Evolutionary conservation across 441 rosid species (phyloP).

Genomic region (Pelargonium citronellum): DNA sequence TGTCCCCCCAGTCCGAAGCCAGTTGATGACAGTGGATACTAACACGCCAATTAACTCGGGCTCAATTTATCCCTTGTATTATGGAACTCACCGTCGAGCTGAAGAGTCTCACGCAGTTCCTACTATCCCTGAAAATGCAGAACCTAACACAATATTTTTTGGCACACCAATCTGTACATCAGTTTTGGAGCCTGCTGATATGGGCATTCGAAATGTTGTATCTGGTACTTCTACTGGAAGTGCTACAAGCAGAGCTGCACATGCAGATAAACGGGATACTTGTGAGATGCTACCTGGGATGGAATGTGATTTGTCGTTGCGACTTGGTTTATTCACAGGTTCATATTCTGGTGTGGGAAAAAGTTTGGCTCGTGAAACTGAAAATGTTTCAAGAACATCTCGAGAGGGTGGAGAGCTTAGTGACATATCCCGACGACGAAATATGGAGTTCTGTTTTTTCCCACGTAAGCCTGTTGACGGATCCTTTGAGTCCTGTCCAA

Average conservation of each 20-base stretch:
- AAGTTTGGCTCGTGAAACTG: slow-evolving; percentile 16
- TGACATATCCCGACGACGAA: slow-evolving; percentile 20
- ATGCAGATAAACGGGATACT: slow-evolving; percentile 19
- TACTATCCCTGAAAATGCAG: slow-evolving; percentile 23
- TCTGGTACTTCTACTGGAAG: not conserved
- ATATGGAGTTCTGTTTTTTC: slow-evolving; percentile 19
- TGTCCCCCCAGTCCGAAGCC: not conserved
- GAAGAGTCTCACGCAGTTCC: slow-evolving; percentile 20
- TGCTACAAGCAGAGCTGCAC: slow-evolving; percentile 17
- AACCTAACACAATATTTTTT: slow-evolving; percentile 16
- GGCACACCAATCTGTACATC: not conserved
- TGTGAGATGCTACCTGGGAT: slow-evolving; percentile 24
- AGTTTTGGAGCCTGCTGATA: slow-evolving; percentile 28
- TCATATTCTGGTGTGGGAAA: slow-evolving; percentile 17
- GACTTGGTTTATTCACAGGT: slow-evolving; percentile 51
- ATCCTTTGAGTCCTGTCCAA: slow-evolving; percentile 20
- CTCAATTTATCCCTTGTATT: slow-evolving; percentile 58
- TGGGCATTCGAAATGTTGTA: slow-evolving; percentile 18
- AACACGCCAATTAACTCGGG: slow-evolving; percentile 19
- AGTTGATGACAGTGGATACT: slow-evolving; percentile 17
- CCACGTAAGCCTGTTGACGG: slow-evolving; percentile 15
- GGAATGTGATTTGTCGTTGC: slow-evolving; percentile 61
- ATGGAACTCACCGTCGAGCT: slow-evolving; percentile 28
- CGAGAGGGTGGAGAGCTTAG: slow-evolving; percentile 28
- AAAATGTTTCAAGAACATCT: slow-evolving; percentile 20